Percentiles rank a stretch among this genome's conserved stretches.
phyloP scores from a whole-genome alignment of 2,329 filamentous ascomycete species.

The Aschersonia sp. region DNA sequence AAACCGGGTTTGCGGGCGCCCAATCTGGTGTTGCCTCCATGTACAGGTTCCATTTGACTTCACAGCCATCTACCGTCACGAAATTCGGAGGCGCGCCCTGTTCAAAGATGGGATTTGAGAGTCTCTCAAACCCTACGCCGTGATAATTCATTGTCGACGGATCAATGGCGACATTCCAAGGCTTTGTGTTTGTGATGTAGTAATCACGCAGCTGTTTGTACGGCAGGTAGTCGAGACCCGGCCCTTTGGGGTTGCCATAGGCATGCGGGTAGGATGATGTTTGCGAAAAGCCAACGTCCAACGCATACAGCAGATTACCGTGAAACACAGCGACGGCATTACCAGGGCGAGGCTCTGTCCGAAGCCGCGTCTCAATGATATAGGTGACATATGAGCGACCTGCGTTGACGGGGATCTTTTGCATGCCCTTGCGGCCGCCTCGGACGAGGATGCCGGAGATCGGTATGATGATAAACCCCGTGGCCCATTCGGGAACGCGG shows the following conservation, averaged over 20 bases:
- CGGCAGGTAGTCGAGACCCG: conserved; percentile 5
- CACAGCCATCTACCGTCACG: conserved; percentile 21
- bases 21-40: conserved; percentile 16
- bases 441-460: background rate
- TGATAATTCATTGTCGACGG: conserved; percentile 12
- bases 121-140: conserved; percentile 7
- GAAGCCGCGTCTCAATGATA: conserved; percentile 7
- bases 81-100: conserved; percentile 16
- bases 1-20: conserved; percentile 6
- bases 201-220: conserved; percentile 15
- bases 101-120: conserved; percentile 14
- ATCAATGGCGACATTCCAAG: conserved; percentile 16
- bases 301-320: conserved; percentile 26
- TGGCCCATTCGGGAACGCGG: conserved; percentile 13
- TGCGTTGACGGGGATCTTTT: conserved; percentile 7
- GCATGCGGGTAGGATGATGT: conserved; percentile 10
- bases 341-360: conserved; percentile 11
- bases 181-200: conserved; percentile 15
- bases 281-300: conserved; percentile 19
- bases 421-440: conserved; percentile 8
- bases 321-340: conserved; percentile 26
- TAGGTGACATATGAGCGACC: conserved; percentile 8
- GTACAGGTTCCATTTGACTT: conserved; percentile 19
- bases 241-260: conserved; percentile 6
- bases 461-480: background rate